A percentile compares a stretch with the other conserved stretches of the same genome.
Conservation (phyloP, 192 early-diverging fungal genomes). For the Gaertneriomyces semiglobifer region DNA sequence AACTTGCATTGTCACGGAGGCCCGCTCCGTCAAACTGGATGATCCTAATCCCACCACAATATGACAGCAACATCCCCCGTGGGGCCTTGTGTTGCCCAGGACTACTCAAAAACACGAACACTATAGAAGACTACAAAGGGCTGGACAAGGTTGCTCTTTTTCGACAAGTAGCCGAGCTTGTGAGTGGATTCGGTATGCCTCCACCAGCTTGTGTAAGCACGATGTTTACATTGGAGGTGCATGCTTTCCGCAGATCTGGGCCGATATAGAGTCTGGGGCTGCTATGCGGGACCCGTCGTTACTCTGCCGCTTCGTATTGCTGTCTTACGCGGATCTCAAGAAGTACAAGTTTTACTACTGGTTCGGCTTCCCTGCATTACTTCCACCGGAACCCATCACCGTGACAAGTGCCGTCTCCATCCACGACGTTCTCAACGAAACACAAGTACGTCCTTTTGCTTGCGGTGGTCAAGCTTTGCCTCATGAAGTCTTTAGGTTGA, state of each 20-base stretch:
- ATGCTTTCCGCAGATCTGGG: constrained; percentile 57
- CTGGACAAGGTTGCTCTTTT: constrained; percentile 74
- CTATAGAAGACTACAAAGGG: constrained; percentile 85
- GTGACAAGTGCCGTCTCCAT: constrained; percentile 27
- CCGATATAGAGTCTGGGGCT: constrained; percentile 63
- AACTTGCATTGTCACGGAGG: no score
- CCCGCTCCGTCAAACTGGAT: no score
- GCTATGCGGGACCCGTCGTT: constrained; percentile 60
- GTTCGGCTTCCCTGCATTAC: constrained; percentile 89
- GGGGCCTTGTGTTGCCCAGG: constrained; percentile 49
- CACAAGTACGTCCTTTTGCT: constrained; percentile 7
- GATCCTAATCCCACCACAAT: no score
- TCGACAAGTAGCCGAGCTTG: constrained; percentile 53
- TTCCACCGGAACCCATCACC: constrained; percentile 58
- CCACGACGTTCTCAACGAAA: constrained; percentile 28
- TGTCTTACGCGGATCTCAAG: constrained; percentile 96
- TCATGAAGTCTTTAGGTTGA: no score
- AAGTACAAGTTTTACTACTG: constrained; percentile 93
- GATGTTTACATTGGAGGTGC: neutral
- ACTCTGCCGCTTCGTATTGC: constrained; percentile 69
- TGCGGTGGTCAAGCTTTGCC: no score
- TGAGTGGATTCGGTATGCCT: constrained; percentile 13
- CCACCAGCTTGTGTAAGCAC: neutral
- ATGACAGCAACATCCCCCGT: neutral
- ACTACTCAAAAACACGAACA: constrained; percentile 85